Conservation (phyloP, 768 basidiomycete genomes). For the Phaeotremella fagi region DNA sequence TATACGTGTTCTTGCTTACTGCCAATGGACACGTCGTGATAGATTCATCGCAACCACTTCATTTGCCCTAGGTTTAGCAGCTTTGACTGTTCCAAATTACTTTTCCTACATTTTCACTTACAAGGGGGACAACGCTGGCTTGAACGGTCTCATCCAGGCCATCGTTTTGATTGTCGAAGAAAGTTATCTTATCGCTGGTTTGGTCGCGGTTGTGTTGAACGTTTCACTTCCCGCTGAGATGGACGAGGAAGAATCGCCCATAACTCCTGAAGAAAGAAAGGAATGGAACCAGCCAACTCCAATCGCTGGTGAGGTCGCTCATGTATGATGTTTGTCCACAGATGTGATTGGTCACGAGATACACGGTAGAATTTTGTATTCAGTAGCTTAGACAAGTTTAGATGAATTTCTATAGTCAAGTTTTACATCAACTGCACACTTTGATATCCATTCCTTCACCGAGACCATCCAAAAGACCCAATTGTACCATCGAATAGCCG, state of each 20-base stretch:
- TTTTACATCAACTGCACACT: too few relatives aligned
- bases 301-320: neutral
- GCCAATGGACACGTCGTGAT: slow-evolving; percentile 24
- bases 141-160: slow-evolving; percentile 23
- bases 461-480: slow-evolving; percentile 4
- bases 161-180: slow-evolving; percentile 24
- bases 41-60: slow-evolving; percentile 24
- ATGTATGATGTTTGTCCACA: neutral
- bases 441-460: too few relatives aligned
- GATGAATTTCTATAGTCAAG: too few relatives aligned
- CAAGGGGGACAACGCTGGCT: slow-evolving; percentile 19
- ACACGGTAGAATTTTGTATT: neutral
- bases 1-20: slow-evolving; percentile 21
- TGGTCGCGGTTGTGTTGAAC: slow-evolving; percentile 17
- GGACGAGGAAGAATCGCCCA: slow-evolving; percentile 1
- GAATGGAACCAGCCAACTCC: slow-evolving; percentile 8
- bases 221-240: slow-evolving; percentile 12
- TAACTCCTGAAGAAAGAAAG: neutral
- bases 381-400: too few relatives aligned
- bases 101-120: slow-evolving; percentile 31
- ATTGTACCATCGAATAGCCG: slow-evolving; percentile 16
- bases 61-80: slow-evolving; percentile 25
- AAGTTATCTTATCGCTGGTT: slow-evolving; percentile 22
- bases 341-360: neutral
- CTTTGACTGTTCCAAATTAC: slow-evolving; percentile 20